Conservation (phyloP, 2,329 filamentous ascomycete species). For the Alternaria ethzedia region DNA sequence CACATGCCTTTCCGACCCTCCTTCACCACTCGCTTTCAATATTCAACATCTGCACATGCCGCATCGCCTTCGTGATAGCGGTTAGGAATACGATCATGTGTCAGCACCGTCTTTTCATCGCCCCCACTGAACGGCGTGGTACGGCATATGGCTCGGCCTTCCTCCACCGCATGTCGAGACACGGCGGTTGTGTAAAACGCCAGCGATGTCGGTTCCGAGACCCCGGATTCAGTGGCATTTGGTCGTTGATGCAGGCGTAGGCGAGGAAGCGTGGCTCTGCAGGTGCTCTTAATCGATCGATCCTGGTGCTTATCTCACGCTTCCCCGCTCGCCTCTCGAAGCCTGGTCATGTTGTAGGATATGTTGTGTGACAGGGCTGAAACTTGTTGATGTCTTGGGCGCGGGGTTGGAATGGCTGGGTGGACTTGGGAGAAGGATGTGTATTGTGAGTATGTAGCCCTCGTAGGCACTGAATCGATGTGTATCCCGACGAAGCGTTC, state of each 20-base stretch:
- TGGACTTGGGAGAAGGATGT: too few species aligned
- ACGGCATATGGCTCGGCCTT: neutral
- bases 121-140: neutral
- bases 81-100: neutral
- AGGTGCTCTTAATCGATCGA: neutral
- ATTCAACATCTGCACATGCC: constrained; percentile 3
- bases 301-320: neutral
- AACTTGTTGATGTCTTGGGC: constrained; percentile 16
- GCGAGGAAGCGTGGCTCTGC: neutral
- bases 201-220: neutral
- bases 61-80: neutral
- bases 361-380: constrained; percentile 19
- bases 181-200: neutral
- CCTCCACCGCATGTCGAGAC: neutral
- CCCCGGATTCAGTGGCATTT: neutral
- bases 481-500: neutral
- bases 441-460: too few species aligned
- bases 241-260: neutral
- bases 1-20: constrained; percentile 8
- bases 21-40: constrained; percentile 1
- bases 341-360: neutral
- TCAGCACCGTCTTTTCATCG: neutral
- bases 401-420: neutral
- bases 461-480: neutral
- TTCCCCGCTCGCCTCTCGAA: neutral